Evolutionary conservation across 1,139 yeast species (phyloP).

Genomic region (Candida sp.): DNA sequence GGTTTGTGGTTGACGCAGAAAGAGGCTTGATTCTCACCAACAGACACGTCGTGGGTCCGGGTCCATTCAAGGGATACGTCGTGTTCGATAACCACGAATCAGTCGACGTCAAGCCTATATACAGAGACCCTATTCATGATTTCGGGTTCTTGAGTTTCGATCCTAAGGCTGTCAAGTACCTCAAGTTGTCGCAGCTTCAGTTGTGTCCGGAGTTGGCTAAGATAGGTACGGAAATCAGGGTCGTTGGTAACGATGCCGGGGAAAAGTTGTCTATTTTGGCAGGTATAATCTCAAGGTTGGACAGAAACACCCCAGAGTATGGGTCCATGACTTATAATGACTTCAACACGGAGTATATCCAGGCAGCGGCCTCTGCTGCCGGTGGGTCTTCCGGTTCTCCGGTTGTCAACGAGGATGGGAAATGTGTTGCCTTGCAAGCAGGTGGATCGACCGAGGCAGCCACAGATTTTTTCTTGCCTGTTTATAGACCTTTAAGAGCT

Average conservation of each 20-base stretch:
- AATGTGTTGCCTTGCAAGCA: conserved; percentile 92
- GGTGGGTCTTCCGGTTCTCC: conserved; percentile 98
- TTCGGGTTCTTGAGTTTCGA: conserved; percentile 83
- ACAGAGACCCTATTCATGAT: conserved; percentile 87
- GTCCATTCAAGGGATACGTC: conserved; percentile 90
- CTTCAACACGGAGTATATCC: conserved; percentile 94
- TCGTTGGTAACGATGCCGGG: conserved; percentile 97
- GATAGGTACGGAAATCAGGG: conserved; percentile 92
- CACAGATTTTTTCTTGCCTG: conserved; percentile 90
- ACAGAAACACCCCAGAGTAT: conserved; percentile 94
- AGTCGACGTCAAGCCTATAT: conserved; percentile 82
- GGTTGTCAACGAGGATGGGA: conserved; percentile 86
- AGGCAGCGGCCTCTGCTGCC: conserved; percentile 95
- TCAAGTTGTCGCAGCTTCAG: conserved; percentile 68
- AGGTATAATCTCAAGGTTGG: conserved; percentile 89
- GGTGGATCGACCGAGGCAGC: conserved; percentile 94
- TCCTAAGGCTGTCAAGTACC: conserved; percentile 72
- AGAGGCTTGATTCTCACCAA: conserved; percentile 87
- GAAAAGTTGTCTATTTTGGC: conserved; percentile 88
- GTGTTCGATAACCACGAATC: conserved; percentile 97
- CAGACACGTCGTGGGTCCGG: conserved; percentile 95
- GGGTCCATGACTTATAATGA: conserved; percentile 92
- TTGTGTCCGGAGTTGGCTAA: conserved; percentile 83
- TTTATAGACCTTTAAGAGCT: conserved; percentile 83
- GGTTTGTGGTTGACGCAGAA: conserved; percentile 88